These are phyloP conservation scores for Gossypium davidsonii DNA, from an alignment of 441 rosid species.

Conservation along the genomic window DNA sequence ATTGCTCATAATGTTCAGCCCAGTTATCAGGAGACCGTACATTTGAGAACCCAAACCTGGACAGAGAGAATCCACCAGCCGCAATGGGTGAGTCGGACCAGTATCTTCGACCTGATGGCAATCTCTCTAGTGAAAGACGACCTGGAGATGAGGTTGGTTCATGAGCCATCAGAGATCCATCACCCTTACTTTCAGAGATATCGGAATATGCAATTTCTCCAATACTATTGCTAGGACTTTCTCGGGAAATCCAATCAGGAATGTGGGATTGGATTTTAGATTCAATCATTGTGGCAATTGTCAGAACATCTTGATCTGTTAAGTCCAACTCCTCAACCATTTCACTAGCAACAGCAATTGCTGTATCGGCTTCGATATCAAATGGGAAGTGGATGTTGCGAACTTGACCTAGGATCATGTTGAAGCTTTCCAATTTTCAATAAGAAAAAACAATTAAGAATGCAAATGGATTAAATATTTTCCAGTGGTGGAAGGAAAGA, in stretches of 20 bases:
- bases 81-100: conserved; percentile 72
- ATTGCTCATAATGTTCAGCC: conserved; percentile 20
- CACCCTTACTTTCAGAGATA: conserved; percentile 19
- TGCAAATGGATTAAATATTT: not conserved
- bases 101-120: conserved; percentile 78
- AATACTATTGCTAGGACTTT: conserved; percentile 17
- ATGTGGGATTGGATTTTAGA: conserved; percentile 61
- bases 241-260: conserved; percentile 49
- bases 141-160: conserved; percentile 31
- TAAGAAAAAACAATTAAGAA: not conserved
- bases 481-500: not conserved
- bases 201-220: conserved; percentile 17
- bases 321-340: conserved; percentile 87
- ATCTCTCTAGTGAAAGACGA: conserved; percentile 47
- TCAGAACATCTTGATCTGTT: conserved; percentile 76
- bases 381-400: conserved; percentile 94
- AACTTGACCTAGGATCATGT: conserved; percentile 42
- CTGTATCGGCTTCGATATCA: conserved; percentile 70
- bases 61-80: conserved; percentile 34
- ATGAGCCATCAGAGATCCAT: conserved; percentile 15
- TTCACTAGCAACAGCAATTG: conserved; percentile 78
- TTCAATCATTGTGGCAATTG: conserved; percentile 66
- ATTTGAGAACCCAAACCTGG: conserved; percentile 24
- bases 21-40: not conserved
- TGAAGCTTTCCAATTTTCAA: not conserved